Evolutionary conservation across 306 rosid species (phyloP).

Genomic region (Vigna reflexopilosa): DNA sequence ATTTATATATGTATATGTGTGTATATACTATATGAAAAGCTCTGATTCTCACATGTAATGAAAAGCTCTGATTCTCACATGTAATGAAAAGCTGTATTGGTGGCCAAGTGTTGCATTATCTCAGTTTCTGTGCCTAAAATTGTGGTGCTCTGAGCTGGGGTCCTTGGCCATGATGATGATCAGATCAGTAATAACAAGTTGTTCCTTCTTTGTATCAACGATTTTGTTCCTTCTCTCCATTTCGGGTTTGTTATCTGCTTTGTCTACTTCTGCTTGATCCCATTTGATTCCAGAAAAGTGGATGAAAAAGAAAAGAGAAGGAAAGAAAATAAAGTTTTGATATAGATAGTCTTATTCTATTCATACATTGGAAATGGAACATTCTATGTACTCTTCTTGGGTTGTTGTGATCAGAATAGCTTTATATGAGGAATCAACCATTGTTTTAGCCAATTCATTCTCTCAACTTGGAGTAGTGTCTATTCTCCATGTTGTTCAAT

Average conservation of each 20-base stretch:
- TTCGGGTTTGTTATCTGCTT: constrained; percentile 56
- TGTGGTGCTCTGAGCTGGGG: constrained; percentile 13
- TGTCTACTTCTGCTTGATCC: constrained; percentile 14
- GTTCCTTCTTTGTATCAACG: constrained; percentile 46
- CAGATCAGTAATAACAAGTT: constrained; percentile 48
- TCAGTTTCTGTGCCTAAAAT: constrained; percentile 23
- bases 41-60: background rate
- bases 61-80: background rate
- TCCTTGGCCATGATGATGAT: constrained; percentile 42
- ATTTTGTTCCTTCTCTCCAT: constrained; percentile 57
- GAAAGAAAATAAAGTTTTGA: background rate
- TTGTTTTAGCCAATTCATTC: constrained; percentile 1
- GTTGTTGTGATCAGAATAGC: constrained; percentile 8
- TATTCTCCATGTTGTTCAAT: background rate
- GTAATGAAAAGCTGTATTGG: background rate
- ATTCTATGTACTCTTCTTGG: constrained; percentile 8
- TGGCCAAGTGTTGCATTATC: constrained; percentile 28
- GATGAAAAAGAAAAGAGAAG: constrained; percentile 23
- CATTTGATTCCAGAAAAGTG: constrained; percentile 33
- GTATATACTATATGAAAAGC: background rate
- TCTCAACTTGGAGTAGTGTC: constrained; percentile 29
- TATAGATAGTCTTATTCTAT: constrained; percentile 18
- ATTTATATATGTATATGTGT: background rate
- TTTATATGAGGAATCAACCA: constrained; percentile 1
- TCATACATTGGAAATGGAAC: constrained; percentile 21